phyloP scores from a whole-genome alignment of 306 rosid species.

The Vicia sativa region DNA sequence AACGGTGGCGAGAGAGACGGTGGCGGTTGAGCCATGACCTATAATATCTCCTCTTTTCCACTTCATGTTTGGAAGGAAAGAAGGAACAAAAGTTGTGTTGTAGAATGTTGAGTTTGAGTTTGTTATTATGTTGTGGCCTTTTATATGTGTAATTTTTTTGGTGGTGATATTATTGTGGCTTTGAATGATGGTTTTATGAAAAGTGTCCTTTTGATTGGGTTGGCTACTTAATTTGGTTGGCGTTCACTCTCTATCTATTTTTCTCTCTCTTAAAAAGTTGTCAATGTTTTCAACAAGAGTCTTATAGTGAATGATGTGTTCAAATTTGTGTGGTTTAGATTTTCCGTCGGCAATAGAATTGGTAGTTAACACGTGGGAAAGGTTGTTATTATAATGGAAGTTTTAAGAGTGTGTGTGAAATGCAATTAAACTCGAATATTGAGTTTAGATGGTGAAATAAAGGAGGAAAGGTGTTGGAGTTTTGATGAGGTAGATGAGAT shows the following conservation, averaged over 20 bases:
- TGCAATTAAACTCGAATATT: conserved; percentile 8
- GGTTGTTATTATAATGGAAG: conserved; percentile 20
- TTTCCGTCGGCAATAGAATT: conserved; percentile 34
- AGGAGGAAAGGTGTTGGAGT: conserved; percentile 19
- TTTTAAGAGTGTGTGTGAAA: conserved; percentile 3
- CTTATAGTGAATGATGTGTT: conserved; percentile 48
- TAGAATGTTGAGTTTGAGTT: conserved; percentile 16
- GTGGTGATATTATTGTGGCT: background rate
- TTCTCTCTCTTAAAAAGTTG: conserved; percentile 43
- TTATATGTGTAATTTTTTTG: conserved; percentile 21
- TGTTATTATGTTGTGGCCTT: background rate
- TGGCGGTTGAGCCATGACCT: conserved; percentile 86
- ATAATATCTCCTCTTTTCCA: conserved; percentile 75
- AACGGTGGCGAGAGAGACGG: conserved; percentile 62
- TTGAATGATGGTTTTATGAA: conserved; percentile 22
- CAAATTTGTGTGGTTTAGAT: conserved; percentile 41
- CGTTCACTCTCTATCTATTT: conserved; percentile 36
- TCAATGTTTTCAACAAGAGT: conserved; percentile 47
- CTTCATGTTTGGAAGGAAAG: conserved; percentile 48
- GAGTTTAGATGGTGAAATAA: conserved; percentile 24
- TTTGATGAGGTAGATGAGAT: conserved; percentile 44
- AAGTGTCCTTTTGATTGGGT: conserved; percentile 45
- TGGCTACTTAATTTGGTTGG: conserved; percentile 66
- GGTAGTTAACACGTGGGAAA: conserved; percentile 38
- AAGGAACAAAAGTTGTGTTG: background rate